These are phyloP conservation scores for Fusarium napiforme DNA, from an alignment of 2,329 filamentous ascomycete species.

Conservation along the genomic window DNA sequence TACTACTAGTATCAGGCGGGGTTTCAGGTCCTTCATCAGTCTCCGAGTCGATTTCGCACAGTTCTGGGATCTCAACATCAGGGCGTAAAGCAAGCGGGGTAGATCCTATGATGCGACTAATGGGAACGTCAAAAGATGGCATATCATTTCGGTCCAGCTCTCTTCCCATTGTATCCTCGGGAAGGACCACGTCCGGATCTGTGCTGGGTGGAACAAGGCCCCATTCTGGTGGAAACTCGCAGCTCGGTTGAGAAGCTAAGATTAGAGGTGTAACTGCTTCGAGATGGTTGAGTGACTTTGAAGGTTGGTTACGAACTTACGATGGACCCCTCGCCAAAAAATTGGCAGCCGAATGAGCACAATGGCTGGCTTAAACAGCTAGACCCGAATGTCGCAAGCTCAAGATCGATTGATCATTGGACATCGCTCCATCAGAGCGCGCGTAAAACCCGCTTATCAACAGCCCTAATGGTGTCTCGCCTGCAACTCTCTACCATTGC, in stretches of 20 bases:
- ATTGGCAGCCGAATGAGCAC: fast-evolving
- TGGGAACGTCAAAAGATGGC: neutral
- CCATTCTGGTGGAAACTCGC: neutral
- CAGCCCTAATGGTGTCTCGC: neutral
- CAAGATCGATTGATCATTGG: neutral
- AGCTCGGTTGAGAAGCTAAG: neutral
- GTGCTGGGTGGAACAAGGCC: neutral
- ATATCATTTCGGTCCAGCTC: neutral
- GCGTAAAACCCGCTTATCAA: neutral
- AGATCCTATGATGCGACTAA: neutral
- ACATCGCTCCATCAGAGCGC: neutral
- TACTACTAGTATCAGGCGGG: neutral
- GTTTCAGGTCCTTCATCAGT: fast-evolving
- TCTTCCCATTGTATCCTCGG: neutral
- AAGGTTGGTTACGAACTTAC: too few species aligned
- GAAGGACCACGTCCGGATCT: neutral
- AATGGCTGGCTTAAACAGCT: neutral
- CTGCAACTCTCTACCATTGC: neutral
- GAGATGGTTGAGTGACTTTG: fast-evolving
- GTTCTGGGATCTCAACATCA: neutral
- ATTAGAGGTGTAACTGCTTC: fast-evolving
- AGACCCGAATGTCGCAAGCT: too few species aligned
- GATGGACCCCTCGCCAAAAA: neutral
- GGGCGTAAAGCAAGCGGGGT: neutral
- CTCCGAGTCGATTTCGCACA: neutral